Conservation (phyloP, 2,329 filamentous ascomycete species). For the Colletotrichum limetticola region DNA sequence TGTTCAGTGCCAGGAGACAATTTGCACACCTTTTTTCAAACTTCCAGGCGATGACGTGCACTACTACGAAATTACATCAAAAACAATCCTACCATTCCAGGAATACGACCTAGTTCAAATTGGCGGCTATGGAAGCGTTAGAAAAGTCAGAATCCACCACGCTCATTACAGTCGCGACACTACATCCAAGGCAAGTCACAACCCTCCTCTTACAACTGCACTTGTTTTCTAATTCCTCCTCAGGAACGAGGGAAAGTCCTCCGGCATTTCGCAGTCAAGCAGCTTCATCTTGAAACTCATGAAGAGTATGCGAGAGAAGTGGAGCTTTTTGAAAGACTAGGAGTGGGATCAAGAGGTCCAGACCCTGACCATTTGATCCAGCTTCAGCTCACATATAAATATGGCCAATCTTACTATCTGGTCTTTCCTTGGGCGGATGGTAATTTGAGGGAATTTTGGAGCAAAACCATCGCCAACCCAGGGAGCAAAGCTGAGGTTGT, state of each 20-base stretch:
- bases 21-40: not conserved
- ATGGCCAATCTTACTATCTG: slow-evolving; percentile 15
- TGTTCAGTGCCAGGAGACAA: not conserved
- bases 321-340: not conserved
- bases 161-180: not conserved
- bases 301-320: not conserved
- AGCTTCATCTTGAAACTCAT: not conserved
- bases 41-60: not conserved
- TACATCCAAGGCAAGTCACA: not conserved
- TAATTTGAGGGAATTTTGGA: slow-evolving; percentile 5
- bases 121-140: not conserved
- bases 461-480: not conserved
- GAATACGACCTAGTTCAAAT: not conserved
- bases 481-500: not conserved
- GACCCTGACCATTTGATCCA: not conserved
- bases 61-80: not conserved
- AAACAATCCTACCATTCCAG: not conserved
- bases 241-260: not conserved
- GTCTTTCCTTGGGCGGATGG: slow-evolving; percentile 36
- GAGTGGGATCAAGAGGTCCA: not conserved
- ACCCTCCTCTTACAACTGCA: not conserved
- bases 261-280: not conserved
- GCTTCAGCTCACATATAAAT: not conserved
- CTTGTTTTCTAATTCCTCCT: not conserved
- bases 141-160: not conserved